Base-by-base conservation (phyloP, 345 rosid genomes). In the Salix dunnii region DNA sequence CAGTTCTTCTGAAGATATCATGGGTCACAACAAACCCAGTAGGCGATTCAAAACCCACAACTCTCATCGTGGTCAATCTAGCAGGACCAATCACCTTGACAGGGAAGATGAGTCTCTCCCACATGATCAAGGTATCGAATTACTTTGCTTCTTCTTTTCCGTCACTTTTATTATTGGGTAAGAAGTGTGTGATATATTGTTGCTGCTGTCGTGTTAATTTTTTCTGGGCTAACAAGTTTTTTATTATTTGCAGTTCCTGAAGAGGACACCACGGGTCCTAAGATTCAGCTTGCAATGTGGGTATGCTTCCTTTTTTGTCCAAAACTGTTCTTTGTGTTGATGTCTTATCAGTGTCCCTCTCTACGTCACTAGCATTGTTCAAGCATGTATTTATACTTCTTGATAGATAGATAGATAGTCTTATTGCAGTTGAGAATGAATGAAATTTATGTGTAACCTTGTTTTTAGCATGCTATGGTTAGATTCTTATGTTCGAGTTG, bases 221-320 rank as follows among this genome's bases (percentile, higher is more conserved):
- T 23, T 53, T 23, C 61, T 68, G 6, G 6, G 51, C 27, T 71
- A 61, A 74, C n/a, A 33, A 8, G 3, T 68, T 73, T 43, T 13
- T 68, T 79, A 16, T 7, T 74, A 5, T 43, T 77, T 51, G 72
- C 84, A 94, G 95, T 75, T 61, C 82, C 87, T 71, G 97, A 89
- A 82, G 92, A 86, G 72, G 88, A 83, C 70, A 74, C 82, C 60
- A 8, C 75, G 31, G 85, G 38, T 76, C 91, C 96, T 20, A 90
- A 76, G 75, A 75, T 92, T 88, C 94, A 94, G 71, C 97, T 96
- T 82, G 97, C 97, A 16, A 92, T 91, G 97, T 92, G 97, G 98
- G 99, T 96, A 87, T 67, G 97, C 74, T 74, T 74, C 42, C 43
- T 42, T 43, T 43, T 64, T 2, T 38, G n/a, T 64, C 67, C 61